Evolutionary conservation across 495 filamentous ascomycete species (phyloP).

Genomic region (Sphaerosporella brunnea): DNA sequence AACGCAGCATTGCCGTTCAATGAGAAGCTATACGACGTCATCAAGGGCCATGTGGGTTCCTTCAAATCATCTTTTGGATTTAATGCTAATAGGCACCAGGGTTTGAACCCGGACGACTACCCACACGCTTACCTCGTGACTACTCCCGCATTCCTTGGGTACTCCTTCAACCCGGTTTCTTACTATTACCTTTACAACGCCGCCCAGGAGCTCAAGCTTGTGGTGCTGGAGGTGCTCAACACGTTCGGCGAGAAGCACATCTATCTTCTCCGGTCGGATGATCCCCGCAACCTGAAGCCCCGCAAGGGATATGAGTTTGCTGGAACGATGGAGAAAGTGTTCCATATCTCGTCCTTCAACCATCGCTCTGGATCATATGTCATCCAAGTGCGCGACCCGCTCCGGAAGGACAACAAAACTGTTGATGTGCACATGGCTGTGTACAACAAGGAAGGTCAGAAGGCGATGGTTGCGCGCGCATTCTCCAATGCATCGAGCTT

Average conservation of each 20-base stretch:
- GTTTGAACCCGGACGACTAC: conserved; percentile 19
- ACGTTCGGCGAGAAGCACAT: conserved; percentile 56
- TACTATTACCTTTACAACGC: conserved; percentile 64
- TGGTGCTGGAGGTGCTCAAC: conserved; percentile 64
- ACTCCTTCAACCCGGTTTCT: conserved; percentile 58
- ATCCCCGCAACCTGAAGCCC: conserved; percentile 12
- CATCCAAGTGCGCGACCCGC: conserved; percentile 23
- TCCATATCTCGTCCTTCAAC: conserved; percentile 62
- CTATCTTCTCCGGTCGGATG: conserved; percentile 35
- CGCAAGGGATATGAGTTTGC: conserved; percentile 26
- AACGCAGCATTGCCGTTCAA: conserved; percentile 44
- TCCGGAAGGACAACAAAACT: conserved; percentile 5
- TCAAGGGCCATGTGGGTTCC: conserved; percentile 20
- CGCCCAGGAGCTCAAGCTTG: conserved; percentile 39
- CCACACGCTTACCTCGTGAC: conserved; percentile 52
- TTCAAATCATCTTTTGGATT: background rate
- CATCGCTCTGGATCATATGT: conserved; percentile 25
- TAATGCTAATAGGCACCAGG: conserved; percentile 5
- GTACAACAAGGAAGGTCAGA: conserved; percentile 18
- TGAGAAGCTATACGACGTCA: conserved; percentile 21
- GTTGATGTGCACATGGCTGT: conserved; percentile 26
- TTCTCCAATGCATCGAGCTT: conserved; percentile 21
- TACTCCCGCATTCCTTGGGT: conserved; percentile 49
- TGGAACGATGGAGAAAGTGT: conserved; percentile 45
- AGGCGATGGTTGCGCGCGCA: conserved; percentile 24